A percentile compares a stretch with the other conserved stretches of the same genome.
These are phyloP conservation scores for Lipomyces sp. DNA, from an alignment of 805 yeast genomes.

Conservation along the genomic window DNA sequence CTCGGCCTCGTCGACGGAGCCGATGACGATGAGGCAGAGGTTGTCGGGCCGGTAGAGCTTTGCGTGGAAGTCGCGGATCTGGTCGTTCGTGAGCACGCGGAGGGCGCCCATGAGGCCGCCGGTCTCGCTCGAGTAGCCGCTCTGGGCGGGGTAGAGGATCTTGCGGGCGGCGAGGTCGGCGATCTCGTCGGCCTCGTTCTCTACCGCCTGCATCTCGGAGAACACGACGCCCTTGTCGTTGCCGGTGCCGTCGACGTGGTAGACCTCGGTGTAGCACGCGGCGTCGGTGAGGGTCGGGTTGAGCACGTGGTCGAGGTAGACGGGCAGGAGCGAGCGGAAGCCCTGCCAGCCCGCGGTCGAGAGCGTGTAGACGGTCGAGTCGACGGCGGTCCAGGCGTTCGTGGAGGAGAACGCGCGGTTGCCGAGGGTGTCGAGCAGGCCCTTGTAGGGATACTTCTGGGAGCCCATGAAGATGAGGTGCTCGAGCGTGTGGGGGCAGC, in stretches of 20 bases:
- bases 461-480: slow-evolving; percentile 96
- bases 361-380: slow-evolving; percentile 89
- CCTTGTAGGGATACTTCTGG: slow-evolving; percentile 82
- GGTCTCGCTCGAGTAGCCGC: slow-evolving; percentile 90
- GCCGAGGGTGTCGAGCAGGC: slow-evolving; percentile 81
- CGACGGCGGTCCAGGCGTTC: slow-evolving; percentile 96
- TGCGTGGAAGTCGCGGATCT: slow-evolving; percentile 72
- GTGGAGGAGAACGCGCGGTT: slow-evolving; percentile 76
- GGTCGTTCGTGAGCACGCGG: slow-evolving; percentile 66
- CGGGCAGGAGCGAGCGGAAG: slow-evolving; percentile 75
- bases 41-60: slow-evolving; percentile 77
- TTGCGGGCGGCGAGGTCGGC: slow-evolving; percentile 32
- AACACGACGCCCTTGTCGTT: slow-evolving; percentile 95
- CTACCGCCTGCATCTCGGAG: slow-evolving; percentile 94
- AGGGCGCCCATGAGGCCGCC: slow-evolving; percentile 84
- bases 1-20: slow-evolving; percentile 75
- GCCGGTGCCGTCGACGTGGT: slow-evolving; percentile 86
- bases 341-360: slow-evolving; percentile 97
- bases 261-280: slow-evolving; percentile 91
- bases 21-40: slow-evolving; percentile 77
- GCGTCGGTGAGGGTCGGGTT: slow-evolving; percentile 84
- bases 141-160: slow-evolving; percentile 41
- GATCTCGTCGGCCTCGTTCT: slow-evolving; percentile 67
- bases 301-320: slow-evolving; percentile 82
- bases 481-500: slow-evolving; percentile 93